Evolutionary conservation across 2,329 filamentous ascomycete genomes (phyloP), one percentile per base, ranked within the genome.

Genomic region (Sporothrix luriei): DNA sequence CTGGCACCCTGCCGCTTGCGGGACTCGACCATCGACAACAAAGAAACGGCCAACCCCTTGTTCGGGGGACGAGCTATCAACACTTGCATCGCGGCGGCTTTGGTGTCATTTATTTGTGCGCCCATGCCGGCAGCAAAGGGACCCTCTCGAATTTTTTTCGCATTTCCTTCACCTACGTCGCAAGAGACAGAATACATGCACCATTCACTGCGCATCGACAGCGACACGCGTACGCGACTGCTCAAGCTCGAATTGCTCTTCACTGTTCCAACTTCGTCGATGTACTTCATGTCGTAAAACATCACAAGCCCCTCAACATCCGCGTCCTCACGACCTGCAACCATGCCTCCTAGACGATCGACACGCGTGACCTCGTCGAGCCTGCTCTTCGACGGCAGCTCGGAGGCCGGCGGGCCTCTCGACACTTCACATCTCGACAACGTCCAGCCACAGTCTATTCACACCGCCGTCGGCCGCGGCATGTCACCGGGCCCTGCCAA

Each of bases 401-500:
- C 73, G 38, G 73, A 74, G 40, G 72, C 71, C 29, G 73, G 70
- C 67, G 72, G 70, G 1, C 71, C 71, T 3, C 54, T 72, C 52
- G 69, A 71, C 43, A 43, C 13, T 24, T 59, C 62, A 2, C 29
- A 55, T 7, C 52, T 70, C 21, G 55, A 67, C 29, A 21, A 49
- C 29, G 46, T 67, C 6, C 46, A 59, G 29, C 33, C 29, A n/a
- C 67, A 59, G n/a, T 57, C 69, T 7, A 48, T 72, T 46, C 65
- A 68, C 54, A 69, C 69, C 13, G 61, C 67, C n/a, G 68, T 69
- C 6, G 69, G 66, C 26, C 72, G 71, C 14, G 72, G 72, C 70
- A 74, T 74, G 72, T 72, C 71, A 1, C 73, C 73, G 1, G 72
- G 73, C n/a, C 73, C 73, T 13, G 72, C 73, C 65, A 73, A 73